Evolutionary conservation across 805 yeast species (phyloP), one percentile per base, ranked within the genome.

Genomic region (Hanseniaspora nectarophila): DNA sequence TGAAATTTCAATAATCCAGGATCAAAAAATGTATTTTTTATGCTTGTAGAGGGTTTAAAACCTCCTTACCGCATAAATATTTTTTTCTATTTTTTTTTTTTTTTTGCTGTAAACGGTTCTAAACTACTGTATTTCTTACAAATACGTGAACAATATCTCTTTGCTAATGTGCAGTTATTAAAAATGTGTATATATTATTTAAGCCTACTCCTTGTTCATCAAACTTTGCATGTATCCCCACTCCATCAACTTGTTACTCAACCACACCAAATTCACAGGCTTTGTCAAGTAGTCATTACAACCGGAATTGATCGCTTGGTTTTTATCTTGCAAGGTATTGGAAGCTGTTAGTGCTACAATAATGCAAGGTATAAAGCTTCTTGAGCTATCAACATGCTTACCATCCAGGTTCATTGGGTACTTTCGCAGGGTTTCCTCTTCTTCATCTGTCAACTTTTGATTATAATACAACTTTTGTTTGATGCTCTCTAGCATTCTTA

Each of bases 141-240:
- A n/a, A n/a, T n/a, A n/a, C n/a, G n/a, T n/a, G n/a, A n/a, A n/a
- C n/a, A n/a, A n/a, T n/a, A n/a, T n/a, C n/a, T n/a, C n/a, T n/a
- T n/a, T n/a, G n/a, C n/a, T n/a, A n/a, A n/a, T n/a, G n/a, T n/a
- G n/a, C n/a, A n/a, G n/a, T n/a, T n/a, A n/a, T n/a, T 6, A 26
- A n/a, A 24, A 12, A 40, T 13, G 6, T 23, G 12, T 26, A 8
- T n/a, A 15, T n/a, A 15, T 26, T n/a, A 21, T n/a, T n/a, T n/a
- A n/a, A n/a, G n/a, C n/a, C 18, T 15, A 38, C 9, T 18, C 32
- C 20, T 34, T 67, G 90, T 95, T 42, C 64, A 90, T 89, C 46
- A 90, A 70, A 0, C 97, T 97, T 68, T 90, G 98, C 97, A 90
- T 90, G 66, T 97, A 90, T 0, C 98, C 97, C 97, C 97, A 92